Evolutionary conservation across 176 grass and related monocot genomes (phyloP).

Genomic region (Puya raimondii): DNA sequence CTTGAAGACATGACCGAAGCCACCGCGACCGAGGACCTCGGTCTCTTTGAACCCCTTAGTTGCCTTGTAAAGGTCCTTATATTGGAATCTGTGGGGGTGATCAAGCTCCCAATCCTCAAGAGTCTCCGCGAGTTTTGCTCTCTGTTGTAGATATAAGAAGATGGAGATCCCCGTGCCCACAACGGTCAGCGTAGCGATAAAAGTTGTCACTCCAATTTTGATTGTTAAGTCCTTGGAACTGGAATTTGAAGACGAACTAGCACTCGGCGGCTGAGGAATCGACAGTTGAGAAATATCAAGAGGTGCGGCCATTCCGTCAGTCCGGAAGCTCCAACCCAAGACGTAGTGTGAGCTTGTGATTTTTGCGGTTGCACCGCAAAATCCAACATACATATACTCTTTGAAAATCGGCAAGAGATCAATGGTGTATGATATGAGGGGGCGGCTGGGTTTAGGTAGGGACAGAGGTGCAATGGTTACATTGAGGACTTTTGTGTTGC

Average conservation of each 20-base stretch:
- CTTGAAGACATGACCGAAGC: slow-evolving; percentile 41
- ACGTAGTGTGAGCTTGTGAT: slow-evolving; percentile 16
- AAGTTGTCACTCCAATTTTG: slow-evolving; percentile 6
- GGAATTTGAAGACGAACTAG: neutral
- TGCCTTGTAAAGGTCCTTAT: slow-evolving; percentile 37
- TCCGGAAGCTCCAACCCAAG: slow-evolving; percentile 27
- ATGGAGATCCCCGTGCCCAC: neutral
- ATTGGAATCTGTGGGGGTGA: slow-evolving; percentile 34
- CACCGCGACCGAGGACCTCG: slow-evolving; percentile 29
- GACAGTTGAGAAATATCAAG: slow-evolving; percentile 1
- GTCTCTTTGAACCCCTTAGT: slow-evolving; percentile 38
- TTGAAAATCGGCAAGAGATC: slow-evolving; percentile 35
- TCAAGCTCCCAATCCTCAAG: slow-evolving; percentile 44
- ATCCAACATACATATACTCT: slow-evolving; percentile 31
- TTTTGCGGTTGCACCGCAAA: slow-evolving; percentile 12
- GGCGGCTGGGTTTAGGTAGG: slow-evolving; percentile 14
- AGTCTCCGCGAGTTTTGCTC: slow-evolving; percentile 17
- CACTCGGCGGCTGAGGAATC: neutral
- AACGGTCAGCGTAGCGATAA: slow-evolving; percentile 2
- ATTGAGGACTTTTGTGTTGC: slow-evolving; percentile 7
- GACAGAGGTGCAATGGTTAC: slow-evolving; percentile 27
- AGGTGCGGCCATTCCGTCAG: neutral
- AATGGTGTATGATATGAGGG: slow-evolving; percentile 23
- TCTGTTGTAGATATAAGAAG: neutral
- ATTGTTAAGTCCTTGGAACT: neutral